Base-by-base conservation (phyloP, 495 filamentous ascomycete genomes). In the Sabuloglossum arenarium region DNA sequence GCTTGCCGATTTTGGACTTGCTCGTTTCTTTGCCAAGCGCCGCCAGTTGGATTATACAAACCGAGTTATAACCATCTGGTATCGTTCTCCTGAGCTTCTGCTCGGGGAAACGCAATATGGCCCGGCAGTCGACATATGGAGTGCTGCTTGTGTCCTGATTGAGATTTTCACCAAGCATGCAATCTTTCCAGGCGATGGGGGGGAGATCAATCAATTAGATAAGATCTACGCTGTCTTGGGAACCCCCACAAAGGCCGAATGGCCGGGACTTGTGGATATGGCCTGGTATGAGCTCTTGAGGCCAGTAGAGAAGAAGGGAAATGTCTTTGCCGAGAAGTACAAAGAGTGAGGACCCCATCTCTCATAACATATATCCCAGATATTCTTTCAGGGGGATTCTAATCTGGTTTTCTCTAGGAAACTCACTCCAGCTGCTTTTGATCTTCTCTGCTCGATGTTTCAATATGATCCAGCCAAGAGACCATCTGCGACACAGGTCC, bases 41-140 rank as follows among this genome's bases (percentile, higher is more conserved):
- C 79, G 82, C 53, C 84, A 90, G 62, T 77, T 91, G n/a, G 88
- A 97, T 66, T 99, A 97, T 61, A 99, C 91, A 11, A 99, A 99
- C 63, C 85, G 91, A 23, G 94, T 99, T 59, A 94, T 99, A 62
- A 99, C 91, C 14, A 86, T 90, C 56, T 99, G 91, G 91, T 99
- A 99, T 65, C 78, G 87, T 21, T 85, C 86, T 0, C 91, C 91
- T 0, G 93, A 99, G 67, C 79, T 99, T 12, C 76, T 99, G 1
- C 74, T 97, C 1, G 91, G 91, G 3, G 91, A 96, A 63, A 97
- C 91, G 4, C 80, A 85, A 59, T 99, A 99, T 64, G 88, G 89
- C 11, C 85, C 88, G 0, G 87, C 86, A 1, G 93, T 97, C 3
- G 91, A 99, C 62, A 88, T 99, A 56, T 99, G 91, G 91, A 91